Conservation (phyloP, 2,329 filamentous ascomycete species). For the Nigrospora sphaerica region DNA sequence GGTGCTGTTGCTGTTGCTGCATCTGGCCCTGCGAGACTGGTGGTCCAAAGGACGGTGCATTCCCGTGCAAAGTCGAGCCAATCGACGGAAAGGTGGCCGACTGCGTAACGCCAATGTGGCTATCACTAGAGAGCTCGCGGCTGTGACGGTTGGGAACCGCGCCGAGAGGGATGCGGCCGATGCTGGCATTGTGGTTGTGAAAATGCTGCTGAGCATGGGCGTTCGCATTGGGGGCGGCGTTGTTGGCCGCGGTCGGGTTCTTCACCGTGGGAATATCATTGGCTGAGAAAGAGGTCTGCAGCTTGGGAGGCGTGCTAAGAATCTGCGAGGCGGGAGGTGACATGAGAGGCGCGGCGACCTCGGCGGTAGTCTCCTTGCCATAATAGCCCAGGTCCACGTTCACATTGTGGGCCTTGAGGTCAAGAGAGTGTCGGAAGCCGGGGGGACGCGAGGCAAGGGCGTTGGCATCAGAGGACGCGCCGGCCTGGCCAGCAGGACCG, state of each 20-base stretch:
- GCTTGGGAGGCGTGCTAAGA: constrained; percentile 61
- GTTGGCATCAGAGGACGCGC: constrained; percentile 32
- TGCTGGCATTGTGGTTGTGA: constrained; percentile 74
- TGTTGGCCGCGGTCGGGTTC: constrained; percentile 42
- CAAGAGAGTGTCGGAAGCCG: constrained; percentile 52
- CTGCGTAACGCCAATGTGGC: constrained; percentile 28
- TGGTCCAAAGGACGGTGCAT: constrained; percentile 72
- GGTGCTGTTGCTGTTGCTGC: constrained; percentile 6
- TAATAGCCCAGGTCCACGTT: constrained; percentile 36
- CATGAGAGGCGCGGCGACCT: constrained; percentile 29
- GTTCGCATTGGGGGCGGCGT: constrained; percentile 41
- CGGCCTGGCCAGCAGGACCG: constrained; percentile 27
- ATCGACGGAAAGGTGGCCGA: constrained; percentile 48
- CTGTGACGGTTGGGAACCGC: constrained; percentile 61
- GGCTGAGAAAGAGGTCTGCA: constrained; percentile 84
- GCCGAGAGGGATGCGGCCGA: constrained; percentile 69
- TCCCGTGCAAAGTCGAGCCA: constrained; percentile 71
- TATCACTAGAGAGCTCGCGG: constrained; percentile 58
- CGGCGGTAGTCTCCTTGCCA: constrained; percentile 33
- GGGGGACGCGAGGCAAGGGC: constrained; percentile 40
- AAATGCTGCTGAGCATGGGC: constrained; percentile 57
- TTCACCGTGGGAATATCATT: constrained; percentile 86
- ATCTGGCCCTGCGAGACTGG: constrained; percentile 29
- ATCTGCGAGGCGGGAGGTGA: constrained; percentile 41
- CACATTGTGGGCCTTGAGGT: constrained; percentile 31